Base-by-base conservation (phyloP, 257 asterid species). In the Linaria vulgaris region DNA sequence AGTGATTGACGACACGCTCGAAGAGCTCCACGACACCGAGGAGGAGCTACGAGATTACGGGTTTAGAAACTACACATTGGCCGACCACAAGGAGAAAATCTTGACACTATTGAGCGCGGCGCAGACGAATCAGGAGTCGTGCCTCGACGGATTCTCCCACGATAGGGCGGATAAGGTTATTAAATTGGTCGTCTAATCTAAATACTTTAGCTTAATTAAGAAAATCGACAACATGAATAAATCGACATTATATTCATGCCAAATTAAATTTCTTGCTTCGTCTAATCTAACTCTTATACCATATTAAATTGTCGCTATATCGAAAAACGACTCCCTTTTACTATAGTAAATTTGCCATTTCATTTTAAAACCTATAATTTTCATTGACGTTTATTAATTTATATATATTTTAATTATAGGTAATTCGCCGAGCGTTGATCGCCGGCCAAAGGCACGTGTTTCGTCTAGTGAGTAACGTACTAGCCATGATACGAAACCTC, bases 71-170 rank as follows among this genome's bases (percentile, higher is more conserved):
- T 74, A 78, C 54, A 13, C 94, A 0, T 6, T 79, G 17, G 41
- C 73, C 11, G 71, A 55, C 8, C 84, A 81, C 14, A 83, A 74
- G 6, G 86, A 83, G 24, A 70, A 30, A 0, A 70, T 85, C 0
- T 22, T 76, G 15, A 76, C 84, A 0, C 72, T 83, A 0, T 61
- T 85, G 13, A 85, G 94, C 65, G 84, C 90, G 3, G 87, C 88
- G 17, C 84, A 83, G 67, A 83, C 94, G 7, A 85, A 85, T 51
- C 94, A 83, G 37, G 88, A 83, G 6, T 69, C 88, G 1, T 85
- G 90, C 67, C 78, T 85, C 16, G 94, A 85, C 39, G 94, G 94
- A 0, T 85, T 85, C 66, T 85, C 94, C 0, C 86, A 85, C 55
- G 84, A 73, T 11, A 45, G 14, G 0, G 90, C 90, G n/a, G 90